A percentile compares a stretch with the other conserved stretches of the same genome.
Conservation (phyloP, 225 moss, liverwort and hornwort genomes). For the Neckera pumila region DNA sequence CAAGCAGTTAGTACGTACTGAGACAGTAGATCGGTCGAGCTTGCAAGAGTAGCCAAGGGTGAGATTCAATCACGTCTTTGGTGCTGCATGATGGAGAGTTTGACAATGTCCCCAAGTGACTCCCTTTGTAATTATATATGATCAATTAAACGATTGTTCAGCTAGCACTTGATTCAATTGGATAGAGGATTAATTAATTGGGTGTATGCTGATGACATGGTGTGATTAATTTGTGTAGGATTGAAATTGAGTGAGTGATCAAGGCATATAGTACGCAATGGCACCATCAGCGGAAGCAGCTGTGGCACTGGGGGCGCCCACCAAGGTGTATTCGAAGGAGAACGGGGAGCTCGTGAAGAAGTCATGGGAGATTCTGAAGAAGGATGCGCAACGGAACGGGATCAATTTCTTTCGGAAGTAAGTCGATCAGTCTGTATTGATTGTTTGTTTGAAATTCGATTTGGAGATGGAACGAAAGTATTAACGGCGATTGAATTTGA, state of each 20-base stretch:
- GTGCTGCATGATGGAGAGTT: background rate
- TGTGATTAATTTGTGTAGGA: background rate
- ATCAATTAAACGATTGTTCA: background rate
- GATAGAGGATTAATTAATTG: background rate
- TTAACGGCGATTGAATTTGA: background rate
- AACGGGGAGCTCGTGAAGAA: slow-evolving; percentile 35
- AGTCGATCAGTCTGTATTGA: background rate
- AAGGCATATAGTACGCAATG: background rate
- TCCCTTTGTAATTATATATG: background rate
- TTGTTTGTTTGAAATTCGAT: background rate
- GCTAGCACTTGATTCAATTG: background rate
- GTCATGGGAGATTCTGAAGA: slow-evolving; percentile 45
- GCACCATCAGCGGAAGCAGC: background rate
- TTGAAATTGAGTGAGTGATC: background rate
- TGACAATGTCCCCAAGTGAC: background rate
- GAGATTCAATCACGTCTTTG: background rate
- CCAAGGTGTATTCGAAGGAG: slow-evolving; percentile 17
- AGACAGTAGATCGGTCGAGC: background rate
- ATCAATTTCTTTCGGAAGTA: slow-evolving; percentile 36
- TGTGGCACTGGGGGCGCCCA: background rate
- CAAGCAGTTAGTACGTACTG: background rate
- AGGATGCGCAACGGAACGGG: slow-evolving; percentile 29
- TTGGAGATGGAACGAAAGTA: background rate
- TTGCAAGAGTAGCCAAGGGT: background rate
- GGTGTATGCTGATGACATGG: background rate